A percentile compares a stretch with the other conserved stretches of the same genome.
Conservation (phyloP, 805 yeast species). For the Ascoidea asiatica region DNA sequence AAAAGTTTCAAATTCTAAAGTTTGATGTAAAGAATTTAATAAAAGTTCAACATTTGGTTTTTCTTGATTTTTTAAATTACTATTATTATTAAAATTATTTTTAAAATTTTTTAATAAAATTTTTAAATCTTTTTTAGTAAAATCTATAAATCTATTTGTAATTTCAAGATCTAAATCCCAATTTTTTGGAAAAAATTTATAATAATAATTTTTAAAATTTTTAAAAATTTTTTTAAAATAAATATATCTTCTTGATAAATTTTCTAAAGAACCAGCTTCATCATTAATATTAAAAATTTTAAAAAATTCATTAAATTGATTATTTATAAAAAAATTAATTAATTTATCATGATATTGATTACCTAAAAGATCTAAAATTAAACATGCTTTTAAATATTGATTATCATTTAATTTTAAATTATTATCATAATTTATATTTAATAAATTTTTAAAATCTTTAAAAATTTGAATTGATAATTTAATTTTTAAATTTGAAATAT, state of each 20-base stretch:
- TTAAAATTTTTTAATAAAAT: slow-evolving; percentile 28
- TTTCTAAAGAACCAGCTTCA: slow-evolving; percentile 92
- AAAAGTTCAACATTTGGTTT: slow-evolving; percentile 55
- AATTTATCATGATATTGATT: slow-evolving; percentile 43
- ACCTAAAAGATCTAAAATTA: slow-evolving; percentile 53
- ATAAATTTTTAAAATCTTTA: slow-evolving; percentile 50
- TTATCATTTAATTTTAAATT: slow-evolving; percentile 15
- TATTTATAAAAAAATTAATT: slow-evolving; percentile 58
- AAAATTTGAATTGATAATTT: slow-evolving; percentile 57
- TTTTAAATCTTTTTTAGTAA: slow-evolving; percentile 56
- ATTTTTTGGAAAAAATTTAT: slow-evolving; percentile 43
- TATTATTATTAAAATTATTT: slow-evolving; percentile 20
- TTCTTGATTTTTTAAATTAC: too few species aligned
- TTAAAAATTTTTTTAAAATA: slow-evolving; percentile 64
- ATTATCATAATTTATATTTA: slow-evolving; percentile 21
- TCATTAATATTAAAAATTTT: slow-evolving; percentile 66
- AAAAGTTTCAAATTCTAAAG: slow-evolving; percentile 73
- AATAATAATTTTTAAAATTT: slow-evolving; percentile 38
- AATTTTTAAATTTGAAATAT: slow-evolving; percentile 44
- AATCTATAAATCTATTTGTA: slow-evolving; percentile 46
- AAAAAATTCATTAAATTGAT: slow-evolving; percentile 58
- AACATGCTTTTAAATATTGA: slow-evolving; percentile 51
- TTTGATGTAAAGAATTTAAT: slow-evolving; percentile 55
- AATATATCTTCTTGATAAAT: slow-evolving; percentile 66
- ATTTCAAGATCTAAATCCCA: slow-evolving; percentile 65